Percentiles rank a stretch among this genome's conserved stretches.
These are phyloP conservation scores for Candida neerlandica DNA, from an alignment of 1,139 yeast species.

Conservation along the genomic window DNA sequence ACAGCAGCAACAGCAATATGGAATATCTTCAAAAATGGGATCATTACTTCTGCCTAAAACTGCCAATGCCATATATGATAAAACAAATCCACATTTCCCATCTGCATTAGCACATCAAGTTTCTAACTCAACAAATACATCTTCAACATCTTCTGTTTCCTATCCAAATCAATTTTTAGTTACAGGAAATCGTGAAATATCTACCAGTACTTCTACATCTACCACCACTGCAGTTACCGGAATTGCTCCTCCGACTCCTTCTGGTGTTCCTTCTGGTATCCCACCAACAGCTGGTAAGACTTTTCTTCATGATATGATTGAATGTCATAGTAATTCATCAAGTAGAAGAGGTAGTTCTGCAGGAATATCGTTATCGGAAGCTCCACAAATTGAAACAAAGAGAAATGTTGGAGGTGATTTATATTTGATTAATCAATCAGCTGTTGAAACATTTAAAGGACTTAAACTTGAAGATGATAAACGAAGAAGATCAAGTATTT, in stretches of 20 bases:
- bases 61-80: neutral
- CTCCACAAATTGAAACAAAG: constrained; percentile 51
- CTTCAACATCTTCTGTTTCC: constrained; percentile 15
- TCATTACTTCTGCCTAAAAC: neutral
- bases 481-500: constrained; percentile 43
- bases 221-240: neutral
- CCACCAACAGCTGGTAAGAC: constrained; percentile 19
- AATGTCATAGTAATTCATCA: constrained; percentile 26
- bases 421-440: constrained; percentile 50
- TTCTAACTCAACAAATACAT: constrained; percentile 8
- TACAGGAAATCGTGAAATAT: constrained; percentile 36
- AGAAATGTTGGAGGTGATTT: constrained; percentile 59
- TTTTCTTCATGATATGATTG: constrained; percentile 39
- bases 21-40: neutral
- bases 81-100: constrained; percentile 20
- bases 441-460: constrained; percentile 52
- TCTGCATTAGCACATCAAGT: constrained; percentile 21
- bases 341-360: constrained; percentile 40
- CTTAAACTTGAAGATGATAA: constrained; percentile 51
- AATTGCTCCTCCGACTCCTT: neutral
- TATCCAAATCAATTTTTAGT: constrained; percentile 22
- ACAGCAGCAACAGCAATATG: neutral
- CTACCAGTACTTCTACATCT: neutral
- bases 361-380: constrained; percentile 36
- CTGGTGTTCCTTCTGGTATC: neutral